Base-by-base conservation (phyloP, 371 early-diverging fungal genomes). In the Phascolomyces articulosus region DNA sequence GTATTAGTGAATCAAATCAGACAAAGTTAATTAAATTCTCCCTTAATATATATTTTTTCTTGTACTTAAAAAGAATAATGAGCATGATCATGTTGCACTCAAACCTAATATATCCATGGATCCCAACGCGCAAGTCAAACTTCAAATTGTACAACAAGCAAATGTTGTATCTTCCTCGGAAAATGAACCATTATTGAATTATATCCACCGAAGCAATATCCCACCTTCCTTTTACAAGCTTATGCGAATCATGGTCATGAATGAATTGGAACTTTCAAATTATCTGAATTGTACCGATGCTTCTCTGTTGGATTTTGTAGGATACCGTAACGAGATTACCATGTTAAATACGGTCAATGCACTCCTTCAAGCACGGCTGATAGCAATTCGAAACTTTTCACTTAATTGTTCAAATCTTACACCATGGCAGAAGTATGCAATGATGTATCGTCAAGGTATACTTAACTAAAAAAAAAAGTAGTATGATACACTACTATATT, bases 181-280 rank as follows among this genome's bases (percentile, higher is more conserved):
- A 0, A 71, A 76, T 40, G 66, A 51, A 66, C 73, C 24, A 76
- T 77, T 28, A 77, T 28, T 65, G 29, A 31, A 84, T 28, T 87
- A 80, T 47, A 76, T 90, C 28, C 79, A 80, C 20, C 64, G 72
- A 20, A 60, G 69, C 29, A 64, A 58, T 28, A 68, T 88, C 49
- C 87, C 88, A 2, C 47, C 58, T 26, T 68, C 60, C 10, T 74
- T 88, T 31, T 57, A 86, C 47, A 70, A 76, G 48, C 64, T 84
- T 34, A 84, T 90, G 81, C 82, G 89, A 2, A 86, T 89, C 0
- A 68, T 89, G 72, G 84, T 82, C 8, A 90, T 90, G 90, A 89
- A 83, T 34, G 67, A 65, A 15, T 61, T 66, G 0, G 90, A 90
- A 41, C 60, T 70, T 4, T 56, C 64, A 3, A 56, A 59, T 28